Evolutionary conservation across 768 basidiomycete genomes (phyloP).

Genomic region (Leccinum obscurum): DNA sequence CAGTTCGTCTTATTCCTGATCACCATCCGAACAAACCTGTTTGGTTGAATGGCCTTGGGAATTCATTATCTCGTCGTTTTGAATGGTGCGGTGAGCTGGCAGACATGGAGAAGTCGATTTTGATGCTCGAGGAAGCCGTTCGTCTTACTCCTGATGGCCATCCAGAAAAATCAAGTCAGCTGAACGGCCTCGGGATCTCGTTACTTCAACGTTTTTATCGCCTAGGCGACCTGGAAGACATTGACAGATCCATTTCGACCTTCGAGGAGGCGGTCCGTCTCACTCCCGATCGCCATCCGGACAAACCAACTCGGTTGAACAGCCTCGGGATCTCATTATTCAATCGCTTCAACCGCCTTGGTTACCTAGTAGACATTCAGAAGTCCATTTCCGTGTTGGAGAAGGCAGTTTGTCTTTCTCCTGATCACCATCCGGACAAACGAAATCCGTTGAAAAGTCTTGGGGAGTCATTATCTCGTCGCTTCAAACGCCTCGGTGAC

Average conservation of each 20-base stretch:
- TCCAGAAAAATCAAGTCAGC: background rate
- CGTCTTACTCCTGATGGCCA: background rate
- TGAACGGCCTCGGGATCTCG: background rate
- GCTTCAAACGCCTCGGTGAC: background rate
- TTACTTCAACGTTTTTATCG: background rate
- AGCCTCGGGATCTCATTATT: background rate
- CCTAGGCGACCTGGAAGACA: background rate
- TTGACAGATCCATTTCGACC: background rate
- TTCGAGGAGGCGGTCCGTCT: background rate
- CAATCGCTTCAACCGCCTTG: background rate
- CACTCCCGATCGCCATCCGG: background rate
- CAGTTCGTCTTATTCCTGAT: background rate
- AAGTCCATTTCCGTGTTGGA: background rate
- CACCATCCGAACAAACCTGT: background rate
- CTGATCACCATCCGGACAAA: background rate
- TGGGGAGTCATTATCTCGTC: background rate
- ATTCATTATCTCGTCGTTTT: background rate
- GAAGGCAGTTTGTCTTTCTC: background rate
- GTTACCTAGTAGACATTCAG: background rate
- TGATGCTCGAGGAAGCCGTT: background rate
- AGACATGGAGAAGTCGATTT: background rate
- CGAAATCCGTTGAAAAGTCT: background rate
- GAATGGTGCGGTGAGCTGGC: background rate
- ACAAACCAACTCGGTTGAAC: background rate
- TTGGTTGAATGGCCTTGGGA: background rate